These are phyloP conservation scores for Talaromyces albobiverticillius DNA, from an alignment of 2,329 filamentous ascomycete species.

Conservation along the genomic window DNA sequence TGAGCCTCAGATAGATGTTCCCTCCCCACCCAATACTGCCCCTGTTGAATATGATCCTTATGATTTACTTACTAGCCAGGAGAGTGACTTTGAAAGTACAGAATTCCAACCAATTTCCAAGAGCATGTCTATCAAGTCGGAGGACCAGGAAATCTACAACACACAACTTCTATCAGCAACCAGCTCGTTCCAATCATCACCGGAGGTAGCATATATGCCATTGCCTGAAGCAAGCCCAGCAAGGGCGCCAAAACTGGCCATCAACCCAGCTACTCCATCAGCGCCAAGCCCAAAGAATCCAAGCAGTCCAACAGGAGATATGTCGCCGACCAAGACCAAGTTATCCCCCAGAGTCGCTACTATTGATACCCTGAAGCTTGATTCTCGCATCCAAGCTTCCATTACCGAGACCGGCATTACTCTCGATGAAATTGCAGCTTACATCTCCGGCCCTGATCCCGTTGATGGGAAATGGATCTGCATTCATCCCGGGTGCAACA, in stretches of 20 bases:
- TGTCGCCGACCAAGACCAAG: conserved; percentile 32
- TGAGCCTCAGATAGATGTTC: conserved; percentile 44
- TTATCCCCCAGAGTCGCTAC: conserved; percentile 44
- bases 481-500: conserved; percentile 73
- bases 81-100: conserved; percentile 27
- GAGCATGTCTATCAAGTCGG: conserved; percentile 33
- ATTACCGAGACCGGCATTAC: conserved; percentile 79
- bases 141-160: conserved; percentile 4
- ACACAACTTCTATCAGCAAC: conserved; percentile 40
- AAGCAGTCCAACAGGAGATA: conserved; percentile 17
- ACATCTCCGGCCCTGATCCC: conserved; percentile 69
- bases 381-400: conserved; percentile 58
- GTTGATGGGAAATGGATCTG: conserved; percentile 77
- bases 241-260: conserved; percentile 29
- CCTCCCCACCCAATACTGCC: conserved; percentile 57
- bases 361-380: conserved; percentile 49
- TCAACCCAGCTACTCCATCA: conserved; percentile 26
- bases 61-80: conserved; percentile 54
- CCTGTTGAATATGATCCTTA: conserved; percentile 46
- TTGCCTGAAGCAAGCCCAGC: conserved; percentile 22
- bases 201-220: conserved; percentile 49
- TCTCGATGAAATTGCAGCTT: conserved; percentile 75
- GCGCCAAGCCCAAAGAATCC: conserved; percentile 22
- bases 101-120: conserved; percentile 32
- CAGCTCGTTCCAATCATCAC: conserved; percentile 52